Conservation (phyloP, 345 rosid species). For the Streptanthus diversifolius region DNA sequence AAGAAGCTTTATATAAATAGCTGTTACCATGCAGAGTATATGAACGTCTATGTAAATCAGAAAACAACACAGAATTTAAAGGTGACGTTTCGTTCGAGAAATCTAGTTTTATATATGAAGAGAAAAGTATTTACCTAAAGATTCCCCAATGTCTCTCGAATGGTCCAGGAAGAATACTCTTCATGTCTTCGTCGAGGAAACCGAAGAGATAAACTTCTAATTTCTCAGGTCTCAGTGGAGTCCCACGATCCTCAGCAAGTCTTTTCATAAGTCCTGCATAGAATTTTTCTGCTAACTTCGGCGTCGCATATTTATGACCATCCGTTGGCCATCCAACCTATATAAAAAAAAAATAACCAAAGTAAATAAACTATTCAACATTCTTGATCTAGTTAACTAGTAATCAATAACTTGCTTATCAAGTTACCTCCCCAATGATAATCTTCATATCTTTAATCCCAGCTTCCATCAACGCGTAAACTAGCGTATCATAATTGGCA, state of each 20-base stretch:
- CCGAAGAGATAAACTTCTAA: slow-evolving; percentile 62
- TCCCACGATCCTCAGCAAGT: slow-evolving; percentile 49
- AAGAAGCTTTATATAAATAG: too few species aligned
- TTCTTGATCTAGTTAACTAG: neutral
- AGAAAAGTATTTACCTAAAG: slow-evolving; percentile 28
- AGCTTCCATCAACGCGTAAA: slow-evolving; percentile 51
- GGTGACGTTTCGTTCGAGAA: slow-evolving; percentile 1
- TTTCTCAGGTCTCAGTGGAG: slow-evolving; percentile 57
- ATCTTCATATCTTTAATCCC: slow-evolving; percentile 48
- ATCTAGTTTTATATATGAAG: neutral
- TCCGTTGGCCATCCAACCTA: slow-evolving; percentile 93
- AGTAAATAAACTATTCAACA: neutral
- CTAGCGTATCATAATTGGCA: slow-evolving; percentile 83
- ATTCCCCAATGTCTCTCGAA: slow-evolving; percentile 97
- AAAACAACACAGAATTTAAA: neutral
- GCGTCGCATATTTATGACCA: slow-evolving; percentile 41
- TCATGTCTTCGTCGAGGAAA: slow-evolving; percentile 67
- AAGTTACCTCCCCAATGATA: slow-evolving; percentile 63
- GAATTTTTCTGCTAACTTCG: slow-evolving; percentile 48
- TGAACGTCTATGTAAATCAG: too few species aligned
- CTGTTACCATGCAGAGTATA: too few species aligned
- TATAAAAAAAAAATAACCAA: neutral
- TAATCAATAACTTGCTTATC: neutral
- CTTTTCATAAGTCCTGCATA: slow-evolving; percentile 67
- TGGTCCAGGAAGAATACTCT: slow-evolving; percentile 64